Evolutionary conservation across 495 filamentous ascomycete genomes (phyloP), one percentile per base, ranked within the genome.

Genomic region (Ascobolus immersus): DNA sequence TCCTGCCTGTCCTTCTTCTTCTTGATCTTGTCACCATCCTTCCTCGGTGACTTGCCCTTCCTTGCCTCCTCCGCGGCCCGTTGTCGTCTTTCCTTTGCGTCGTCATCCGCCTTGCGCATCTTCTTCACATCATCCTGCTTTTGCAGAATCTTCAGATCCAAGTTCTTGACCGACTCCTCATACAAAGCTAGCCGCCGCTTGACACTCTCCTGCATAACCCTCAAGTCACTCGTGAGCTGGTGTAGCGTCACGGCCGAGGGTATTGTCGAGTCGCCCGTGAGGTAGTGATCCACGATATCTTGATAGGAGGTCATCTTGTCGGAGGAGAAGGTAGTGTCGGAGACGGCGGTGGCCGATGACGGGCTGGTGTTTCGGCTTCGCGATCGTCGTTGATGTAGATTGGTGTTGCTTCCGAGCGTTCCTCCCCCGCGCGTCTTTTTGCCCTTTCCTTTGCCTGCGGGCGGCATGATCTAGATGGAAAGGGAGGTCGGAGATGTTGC

Each of bases 301-400:
- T 75, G 67, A 53, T 76, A 79, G 25, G 64, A 64, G 36, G 25
- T 61, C 52, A 60, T 55, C 15, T 70, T 60, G 33, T 63, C 51
- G 15, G 64, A 59, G 9, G 58, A 56, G 34, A 64, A 52, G 20
- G 53, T 56, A 38, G 60, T 51, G 6, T 52, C 48, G 28, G 49
- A 57, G 32, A 55, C 47, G 17, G 62, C 53, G 25, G 60, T 57
- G 41, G 59, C 65, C 24, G 73, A 74, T 39, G 58, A 71, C 23
- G 79, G 79, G 3, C 79, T 90, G 8, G 77, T 81, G 52, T 86
- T 84, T 44, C 79, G 73, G 47, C 77, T 84, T 35, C 72, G 70
- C 44, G 77, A 77, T 39, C 67, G 71, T 36, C 77, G 71, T 30
- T 63, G 32, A 22, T 22, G n/a, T 4, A 13, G 14, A 10, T 11